Conservation (phyloP, 805 yeast species). For the Cyberlindnera mrakii region DNA sequence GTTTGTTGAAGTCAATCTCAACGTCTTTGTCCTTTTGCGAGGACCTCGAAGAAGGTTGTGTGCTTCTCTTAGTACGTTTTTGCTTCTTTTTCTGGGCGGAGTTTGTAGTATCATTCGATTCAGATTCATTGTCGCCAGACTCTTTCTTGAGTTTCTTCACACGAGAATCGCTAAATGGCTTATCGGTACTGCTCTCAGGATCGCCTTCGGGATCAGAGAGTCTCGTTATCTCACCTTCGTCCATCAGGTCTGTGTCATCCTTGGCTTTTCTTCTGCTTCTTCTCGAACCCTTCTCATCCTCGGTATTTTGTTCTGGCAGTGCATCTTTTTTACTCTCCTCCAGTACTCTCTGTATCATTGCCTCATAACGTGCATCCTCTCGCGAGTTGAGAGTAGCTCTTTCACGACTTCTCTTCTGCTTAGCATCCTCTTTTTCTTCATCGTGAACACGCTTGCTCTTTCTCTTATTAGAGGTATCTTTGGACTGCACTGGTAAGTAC, state of each 20-base stretch:
- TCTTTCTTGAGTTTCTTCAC: conserved; percentile 6
- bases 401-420: conserved; percentile 25
- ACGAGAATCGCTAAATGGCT: conserved; percentile 3
- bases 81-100: conserved; percentile 13
- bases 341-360: conserved; percentile 34
- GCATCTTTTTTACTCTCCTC: conserved; percentile 35
- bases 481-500: conserved; percentile 41
- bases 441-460: conserved; percentile 9
- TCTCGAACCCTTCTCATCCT: conserved; percentile 7
- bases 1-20: conserved; percentile 53
- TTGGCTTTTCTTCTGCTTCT: conserved; percentile 9
- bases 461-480: conserved; percentile 18
- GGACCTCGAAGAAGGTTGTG: background rate
- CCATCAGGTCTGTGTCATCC: background rate
- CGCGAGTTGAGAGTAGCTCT: conserved; percentile 34
- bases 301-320: background rate
- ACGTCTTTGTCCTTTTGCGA: conserved; percentile 15
- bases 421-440: conserved; percentile 8
- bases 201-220: background rate
- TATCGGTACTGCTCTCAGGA: background rate
- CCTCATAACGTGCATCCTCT: conserved; percentile 39
- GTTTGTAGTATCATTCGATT: conserved; percentile 13
- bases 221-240: background rate
- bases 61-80: conserved; percentile 1
- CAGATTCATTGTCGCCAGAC: conserved; percentile 9